phyloP scores from a whole-genome alignment of 192 early-diverging fungal species.

The Coemansia sp. region DNA sequence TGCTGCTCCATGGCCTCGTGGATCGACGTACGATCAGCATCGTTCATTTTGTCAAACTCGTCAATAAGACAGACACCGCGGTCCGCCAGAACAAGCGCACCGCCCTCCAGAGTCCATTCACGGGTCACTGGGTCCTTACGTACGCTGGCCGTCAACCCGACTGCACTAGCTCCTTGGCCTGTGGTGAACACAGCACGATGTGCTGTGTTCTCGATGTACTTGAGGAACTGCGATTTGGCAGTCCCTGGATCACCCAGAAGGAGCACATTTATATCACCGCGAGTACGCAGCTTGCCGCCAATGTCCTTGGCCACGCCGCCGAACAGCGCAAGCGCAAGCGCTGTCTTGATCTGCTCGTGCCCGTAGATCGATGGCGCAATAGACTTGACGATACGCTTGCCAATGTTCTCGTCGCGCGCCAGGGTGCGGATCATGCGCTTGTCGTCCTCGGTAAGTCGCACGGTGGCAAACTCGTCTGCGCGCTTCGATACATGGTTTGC shows the following conservation, averaged over 20 bases:
- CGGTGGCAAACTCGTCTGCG: slow-evolving; percentile 84
- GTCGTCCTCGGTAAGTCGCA: slow-evolving; percentile 90
- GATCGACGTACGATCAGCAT: slow-evolving; percentile 87
- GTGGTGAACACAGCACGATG: slow-evolving; percentile 85
- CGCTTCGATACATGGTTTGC: slow-evolving; percentile 92
- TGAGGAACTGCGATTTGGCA: slow-evolving; percentile 84
- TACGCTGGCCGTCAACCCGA: slow-evolving; percentile 82
- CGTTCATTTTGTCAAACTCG: slow-evolving; percentile 93
- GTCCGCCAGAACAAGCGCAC: slow-evolving; percentile 86
- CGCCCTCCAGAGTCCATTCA: slow-evolving; percentile 88
- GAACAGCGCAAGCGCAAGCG: slow-evolving; percentile 90
- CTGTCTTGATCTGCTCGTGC: slow-evolving; percentile 96
- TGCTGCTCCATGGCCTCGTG: slow-evolving; percentile 96
- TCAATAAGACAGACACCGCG: slow-evolving; percentile 85
- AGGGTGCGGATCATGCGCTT: slow-evolving; percentile 71
- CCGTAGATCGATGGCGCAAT: slow-evolving; percentile 99
- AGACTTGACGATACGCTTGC: slow-evolving; percentile 84
- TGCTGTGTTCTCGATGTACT: slow-evolving; percentile 82
- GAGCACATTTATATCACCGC: slow-evolving; percentile 97
- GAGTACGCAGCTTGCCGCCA: slow-evolving; percentile 88
- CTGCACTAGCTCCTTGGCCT: slow-evolving; percentile 82
- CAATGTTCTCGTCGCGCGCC: slow-evolving; percentile 75
- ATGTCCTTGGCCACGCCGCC: slow-evolving; percentile 95
- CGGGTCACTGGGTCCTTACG: slow-evolving; percentile 82
- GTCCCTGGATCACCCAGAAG: slow-evolving; percentile 89